Conservation (phyloP, 306 rosid species). For the Dalbergia oliveri region DNA sequence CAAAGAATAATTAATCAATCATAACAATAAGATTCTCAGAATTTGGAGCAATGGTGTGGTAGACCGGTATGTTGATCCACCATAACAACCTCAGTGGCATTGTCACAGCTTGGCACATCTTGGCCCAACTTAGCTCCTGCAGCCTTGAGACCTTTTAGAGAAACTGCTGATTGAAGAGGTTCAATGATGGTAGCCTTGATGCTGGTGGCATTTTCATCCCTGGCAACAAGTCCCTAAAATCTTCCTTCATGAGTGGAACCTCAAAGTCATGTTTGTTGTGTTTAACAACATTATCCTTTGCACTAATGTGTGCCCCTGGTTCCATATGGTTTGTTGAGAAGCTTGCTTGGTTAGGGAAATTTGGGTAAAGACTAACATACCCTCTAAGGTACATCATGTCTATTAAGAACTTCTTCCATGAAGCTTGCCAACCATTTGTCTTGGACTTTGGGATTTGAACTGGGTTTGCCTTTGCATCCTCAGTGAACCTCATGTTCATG, state of each 20-base stretch:
- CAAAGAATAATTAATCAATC: conserved; percentile 46
- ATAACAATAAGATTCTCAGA: conserved; percentile 54
- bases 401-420: conserved; percentile 96
- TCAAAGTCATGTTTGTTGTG: conserved; percentile 87
- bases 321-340: conserved; percentile 98
- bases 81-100: conserved; percentile 73
- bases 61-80: conserved; percentile 84
- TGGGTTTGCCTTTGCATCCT: conserved; percentile 80
- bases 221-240: conserved; percentile 70
- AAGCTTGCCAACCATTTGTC: conserved; percentile 99
- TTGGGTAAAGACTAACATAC: conserved; percentile 90
- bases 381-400: conserved; percentile 99
- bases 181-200: conserved; percentile 80
- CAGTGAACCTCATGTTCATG: conserved; percentile 92
- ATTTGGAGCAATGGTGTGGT: conserved; percentile 73
- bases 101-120: conserved; percentile 82
- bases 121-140: conserved; percentile 96
- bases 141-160: conserved; percentile 84
- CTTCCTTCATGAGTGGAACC: conserved; percentile 84
- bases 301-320: conserved; percentile 98
- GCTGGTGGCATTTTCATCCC: conserved; percentile 82
- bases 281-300: conserved; percentile 78
- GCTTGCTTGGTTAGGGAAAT: conserved; percentile 92
- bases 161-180: conserved; percentile 83
- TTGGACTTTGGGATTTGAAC: conserved; percentile 95